A percentile compares a stretch with the other conserved stretches of the same genome.
These are phyloP conservation scores for Angomonas ambiguus DNA, from an alignment of 208 protist species.

Conservation along the genomic window DNA sequence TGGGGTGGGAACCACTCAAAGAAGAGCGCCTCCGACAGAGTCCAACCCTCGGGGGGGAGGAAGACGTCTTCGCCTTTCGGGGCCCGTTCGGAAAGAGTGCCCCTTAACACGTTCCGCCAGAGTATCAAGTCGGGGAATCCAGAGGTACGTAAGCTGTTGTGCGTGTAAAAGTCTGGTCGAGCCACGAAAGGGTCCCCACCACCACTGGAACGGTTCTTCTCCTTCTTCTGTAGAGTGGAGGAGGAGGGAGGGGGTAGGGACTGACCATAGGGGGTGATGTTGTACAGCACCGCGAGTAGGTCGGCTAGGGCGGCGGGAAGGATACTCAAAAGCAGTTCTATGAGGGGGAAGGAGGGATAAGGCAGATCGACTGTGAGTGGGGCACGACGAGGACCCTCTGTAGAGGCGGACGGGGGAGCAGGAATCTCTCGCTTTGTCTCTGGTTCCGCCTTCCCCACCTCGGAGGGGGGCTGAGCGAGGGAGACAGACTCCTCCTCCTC, in stretches of 20 bases:
- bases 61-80: background rate
- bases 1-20: background rate
- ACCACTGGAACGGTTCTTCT: background rate
- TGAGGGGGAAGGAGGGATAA: background rate
- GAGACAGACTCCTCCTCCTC: background rate
- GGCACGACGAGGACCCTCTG: background rate
- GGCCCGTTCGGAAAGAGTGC: background rate
- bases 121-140: slow-evolving; percentile 80
- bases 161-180: background rate
- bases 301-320: background rate
- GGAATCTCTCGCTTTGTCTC: background rate
- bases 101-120: slow-evolving; percentile 25
- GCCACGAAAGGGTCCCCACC: background rate
- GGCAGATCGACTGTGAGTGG: background rate
- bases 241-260: background rate
- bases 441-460: background rate
- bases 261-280: background rate
- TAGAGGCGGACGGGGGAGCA: background rate
- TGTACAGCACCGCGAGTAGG: background rate
- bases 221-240: background rate
- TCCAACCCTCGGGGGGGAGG: background rate
- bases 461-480: background rate
- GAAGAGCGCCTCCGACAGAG: background rate
- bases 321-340: background rate
- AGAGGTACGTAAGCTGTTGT: slow-evolving; percentile 34